Base-by-base conservation (phyloP, 2,329 filamentous ascomycete species). In the Venturiaceae sp. region DNA sequence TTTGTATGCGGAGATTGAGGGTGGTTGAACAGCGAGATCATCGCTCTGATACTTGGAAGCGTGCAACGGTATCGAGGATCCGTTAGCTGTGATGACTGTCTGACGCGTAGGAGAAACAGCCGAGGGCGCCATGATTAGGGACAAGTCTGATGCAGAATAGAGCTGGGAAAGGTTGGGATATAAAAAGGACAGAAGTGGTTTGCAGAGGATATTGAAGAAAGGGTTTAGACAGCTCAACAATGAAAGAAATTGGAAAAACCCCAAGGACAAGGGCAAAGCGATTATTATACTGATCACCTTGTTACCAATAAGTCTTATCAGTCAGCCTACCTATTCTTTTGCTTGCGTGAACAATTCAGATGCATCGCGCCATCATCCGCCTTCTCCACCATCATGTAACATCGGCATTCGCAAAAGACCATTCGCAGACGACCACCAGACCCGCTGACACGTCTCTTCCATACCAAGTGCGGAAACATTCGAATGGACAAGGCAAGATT, bases 1-100 rank as follows among this genome's bases (percentile, higher is more conserved):
- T 61, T 83, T 83, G 76, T 95, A 92, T 69, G 34, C 79, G 81
- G 66, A 72, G 73, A 62, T 66, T 75, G 65, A 65, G 78, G 54
- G 68, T 26, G 60, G 74, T 66, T 81, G 77, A 52, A 83, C 75
- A 61, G 80, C 77, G n/a, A 50, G 39, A 37, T 26, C 52, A n/a
- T 70, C 67, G 34, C 61, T 26, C 64, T 60, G 8, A 62, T 39
- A 21, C 28, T 36, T 11, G 33, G 63, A 13, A 60, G 61, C 19
- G 62, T 59, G 14, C 37, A 60, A 34, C 54, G 62, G 60, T 28
- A 53, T 33, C 60, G 34, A 11, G 68, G 68, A 66, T 64, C 66
- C 16, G 60, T 66, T 50, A 2, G 58, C 32, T 23, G 50, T 36
- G 30, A 60, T 39, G 30, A 60, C 33, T 30, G 55, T 60, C 21